A percentile compares a stretch with the other conserved stretches of the same genome.
Conservation (phyloP, 768 basidiomycete genomes). For the Agrocybe praecox region DNA sequence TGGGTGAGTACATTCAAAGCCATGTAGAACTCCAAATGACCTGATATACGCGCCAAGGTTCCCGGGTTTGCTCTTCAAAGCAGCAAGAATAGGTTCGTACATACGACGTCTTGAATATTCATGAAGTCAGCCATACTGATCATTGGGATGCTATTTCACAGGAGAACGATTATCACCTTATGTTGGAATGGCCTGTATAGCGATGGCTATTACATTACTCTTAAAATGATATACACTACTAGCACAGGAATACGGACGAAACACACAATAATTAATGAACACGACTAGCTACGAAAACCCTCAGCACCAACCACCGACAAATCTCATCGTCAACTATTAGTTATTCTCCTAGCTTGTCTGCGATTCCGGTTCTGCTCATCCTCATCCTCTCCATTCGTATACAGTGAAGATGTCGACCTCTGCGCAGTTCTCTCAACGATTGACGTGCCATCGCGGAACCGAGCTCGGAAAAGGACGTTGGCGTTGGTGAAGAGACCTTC, state of each 20-base stretch:
- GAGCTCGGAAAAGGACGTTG: conserved; percentile 91
- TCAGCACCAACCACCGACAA: not conserved
- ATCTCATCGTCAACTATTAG: conserved; percentile 8
- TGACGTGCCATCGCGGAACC: conserved; percentile 93
- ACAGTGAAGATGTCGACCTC: conserved; percentile 56
- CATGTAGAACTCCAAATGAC: not conserved
- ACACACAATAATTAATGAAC: conserved; percentile 23
- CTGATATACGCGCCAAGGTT: conserved; percentile 53
- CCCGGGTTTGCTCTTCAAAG: conserved; percentile 92
- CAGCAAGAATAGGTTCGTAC: conserved; percentile 89
- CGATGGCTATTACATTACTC: conserved; percentile 83
- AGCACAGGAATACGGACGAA: conserved; percentile 23
- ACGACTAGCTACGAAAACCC: not conserved
- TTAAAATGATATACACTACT: conserved; percentile 35
- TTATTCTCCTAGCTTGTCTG: conserved; percentile 19
- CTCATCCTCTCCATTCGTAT: conserved; percentile 33
- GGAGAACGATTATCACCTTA: conserved; percentile 97
- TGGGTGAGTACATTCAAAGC: conserved; percentile 59
- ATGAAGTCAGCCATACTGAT: not conserved
- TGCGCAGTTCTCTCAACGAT: conserved; percentile 83
- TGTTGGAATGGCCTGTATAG: conserved; percentile 89
- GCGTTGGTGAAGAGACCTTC: conserved; percentile 98
- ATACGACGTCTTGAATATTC: conserved; percentile 21
- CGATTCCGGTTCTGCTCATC: conserved; percentile 31
- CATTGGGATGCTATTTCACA: conserved; percentile 28